Evolutionary conservation across 108 stramenopile genomes (phyloP), one percentile per base, ranked within the genome.

Genomic region (Cyclotella cryptica): DNA sequence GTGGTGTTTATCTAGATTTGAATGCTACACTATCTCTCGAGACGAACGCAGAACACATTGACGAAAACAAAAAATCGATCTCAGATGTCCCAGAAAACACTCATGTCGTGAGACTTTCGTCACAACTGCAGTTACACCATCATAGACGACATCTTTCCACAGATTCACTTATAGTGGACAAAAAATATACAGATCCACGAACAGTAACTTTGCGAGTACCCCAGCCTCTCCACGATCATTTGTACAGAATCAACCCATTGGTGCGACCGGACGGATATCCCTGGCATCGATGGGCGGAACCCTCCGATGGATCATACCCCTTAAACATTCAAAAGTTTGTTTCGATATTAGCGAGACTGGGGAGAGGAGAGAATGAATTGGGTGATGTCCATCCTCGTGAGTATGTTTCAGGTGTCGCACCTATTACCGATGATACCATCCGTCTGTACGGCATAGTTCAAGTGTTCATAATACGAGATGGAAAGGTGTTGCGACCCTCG

Each of bases 281-380:
- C 27, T 77, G 77, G 77, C 77, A 77, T 77, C 68, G 77, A 54
- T 77, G 77, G 77, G 46, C 55, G 61, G 21, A 46, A 60, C n/a
- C 44, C 18, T 2, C 52, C 42, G 28, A 41, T 43, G 30, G 9
- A 15, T 58, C 42, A 18, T 77, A 77, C 43, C 59, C 68, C 12
- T 51, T 77, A 52, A 77, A 77, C 62, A 67, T 57, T 14, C 41
- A 45, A 35, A 77, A 77, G 12, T 77, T 69, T 57, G 61, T 77
- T 10, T 41, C 4, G 35, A 70, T 77, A 52, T 61, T 77, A 14
- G 57, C 68, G 3, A 45, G 69, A 77, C 27, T 77, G 52, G 77
- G 77, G 2, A 41, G 55, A 19, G 77, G 77, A 19, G 74, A 75
- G 54, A 70, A 77, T 53, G 49, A 64, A 49, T 53, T 77, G 28